Conservation (phyloP, 768 basidiomycete genomes). For the Porphyrellus cyaneotinctus region DNA sequence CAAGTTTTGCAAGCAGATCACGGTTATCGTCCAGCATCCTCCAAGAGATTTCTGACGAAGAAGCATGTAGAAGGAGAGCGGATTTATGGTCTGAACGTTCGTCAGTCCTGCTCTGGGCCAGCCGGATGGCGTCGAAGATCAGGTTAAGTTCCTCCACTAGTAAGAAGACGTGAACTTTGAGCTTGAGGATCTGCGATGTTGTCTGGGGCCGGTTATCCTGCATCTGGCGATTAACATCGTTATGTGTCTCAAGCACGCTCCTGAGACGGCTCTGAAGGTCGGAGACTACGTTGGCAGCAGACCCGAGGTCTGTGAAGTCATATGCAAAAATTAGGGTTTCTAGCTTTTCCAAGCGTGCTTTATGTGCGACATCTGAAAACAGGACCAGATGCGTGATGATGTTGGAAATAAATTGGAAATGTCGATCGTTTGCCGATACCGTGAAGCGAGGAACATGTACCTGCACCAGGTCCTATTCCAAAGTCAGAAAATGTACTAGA, state of each 20-base stretch:
- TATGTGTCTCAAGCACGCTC: slow-evolving; percentile 51
- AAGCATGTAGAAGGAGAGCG: slow-evolving; percentile 74
- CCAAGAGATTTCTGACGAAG: slow-evolving; percentile 88
- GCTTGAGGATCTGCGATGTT: slow-evolving; percentile 57
- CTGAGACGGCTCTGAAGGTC: slow-evolving; percentile 73
- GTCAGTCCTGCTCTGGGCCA: slow-evolving; percentile 73
- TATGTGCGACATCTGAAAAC: slow-evolving; percentile 85
- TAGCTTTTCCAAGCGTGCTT: slow-evolving; percentile 69
- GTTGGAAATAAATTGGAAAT: slow-evolving; percentile 82
- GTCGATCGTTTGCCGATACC: slow-evolving; percentile 75
- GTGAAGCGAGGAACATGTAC: slow-evolving; percentile 84
- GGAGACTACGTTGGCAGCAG: slow-evolving; percentile 67
- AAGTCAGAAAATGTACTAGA: slow-evolving; percentile 8
- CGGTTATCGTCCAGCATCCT: slow-evolving; percentile 74
- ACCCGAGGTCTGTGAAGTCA: slow-evolving; percentile 75
- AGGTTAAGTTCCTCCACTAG: slow-evolving; percentile 77
- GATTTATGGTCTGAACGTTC: slow-evolving; percentile 70
- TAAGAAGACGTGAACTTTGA: slow-evolving; percentile 68
- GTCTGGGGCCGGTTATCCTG: slow-evolving; percentile 32
- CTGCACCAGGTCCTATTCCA: slow-evolving; percentile 68
- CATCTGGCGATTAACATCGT: slow-evolving; percentile 36
- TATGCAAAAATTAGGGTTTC: slow-evolving; percentile 83
- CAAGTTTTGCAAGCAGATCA: slow-evolving; percentile 79
- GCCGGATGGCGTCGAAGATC: slow-evolving; percentile 81
- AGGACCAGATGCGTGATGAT: slow-evolving; percentile 83